Base-by-base conservation (phyloP, 306 rosid species). In the Geum urbanum region DNA sequence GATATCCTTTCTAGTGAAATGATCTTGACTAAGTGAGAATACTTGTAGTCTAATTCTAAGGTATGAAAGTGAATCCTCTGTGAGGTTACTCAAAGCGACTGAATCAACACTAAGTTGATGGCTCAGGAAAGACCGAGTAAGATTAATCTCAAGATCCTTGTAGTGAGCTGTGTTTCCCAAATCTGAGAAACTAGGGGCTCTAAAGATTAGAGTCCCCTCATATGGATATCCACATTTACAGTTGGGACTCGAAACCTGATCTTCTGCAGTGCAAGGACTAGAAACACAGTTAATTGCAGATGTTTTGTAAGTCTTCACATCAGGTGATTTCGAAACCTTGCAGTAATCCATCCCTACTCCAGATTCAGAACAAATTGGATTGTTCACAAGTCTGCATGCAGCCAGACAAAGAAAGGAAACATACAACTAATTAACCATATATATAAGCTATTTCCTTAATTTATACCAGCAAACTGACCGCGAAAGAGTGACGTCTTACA, bases 201-300 rank as follows among this genome's bases (percentile, higher is more conserved):
- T 77, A 76, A 92, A 81, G 70, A 4, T 1, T 19, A 92, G 78
- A 63, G 72, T 76, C 68, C 92, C 97, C 6, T 74, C 40, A 72
- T 79, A 92, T 67, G 97, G 89, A 70, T 84, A 82, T 63, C 86
- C 80, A 69, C 97, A 92, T 73, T 6, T 73, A 78, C 97, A 92
- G 14, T 74, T 86, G 24, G 95, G 97, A 78, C 88, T 89, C n/a
- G 63, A 50, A 76, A 49, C 78, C 77, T 72, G 77, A 48, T 68
- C 51, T 5, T 68, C 51, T 5, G 43, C 6, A 68, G n/a, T 53
- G 78, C 97, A 92, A 6, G 32, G 11, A 66, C 18, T 43, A 15
- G 64, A 73, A n/a, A 4, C 32, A 70, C 95, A 92, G 76, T 77
- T 75, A 41, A 72, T 74, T 7, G n/a, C 35, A 11, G 57, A 70